Percentiles rank a stretch among this genome's conserved stretches.
Conservation (phyloP, 129 eudicot genomes). For the Helianthus annuus region HanXRQr2.0-SUNRISE NC_035443.2:8800605-8801104, state of each 20-base stretch:
- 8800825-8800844: conserved; percentile 39
- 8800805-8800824: conserved; percentile 39
- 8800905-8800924: conserved; percentile 94
- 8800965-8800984: conserved; percentile 80
- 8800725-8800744: conserved; percentile 23
- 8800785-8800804: conserved; percentile 22
- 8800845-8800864: conserved; percentile 39
- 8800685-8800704: conserved; percentile 22
- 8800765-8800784: conserved; percentile 29
- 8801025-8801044: not conserved
- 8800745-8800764: conserved; percentile 24
- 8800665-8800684: conserved; percentile 11
- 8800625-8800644: conserved; percentile 85
- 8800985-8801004: conserved; percentile 61
- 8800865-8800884: conserved; percentile 27
- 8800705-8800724: conserved; percentile 7
- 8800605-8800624: conserved; percentile 73
- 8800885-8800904: conserved; percentile 49
- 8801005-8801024: conserved; percentile 2
- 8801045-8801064: not conserved
- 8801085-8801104: not conserved
- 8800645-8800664: conserved; percentile 50
- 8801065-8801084: too few relatives aligned
- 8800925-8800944: conserved; percentile 92
- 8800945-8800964: conserved; percentile 74